Conservation (phyloP, 441 rosid genomes). For the Syzygium syzygioides region DNA sequence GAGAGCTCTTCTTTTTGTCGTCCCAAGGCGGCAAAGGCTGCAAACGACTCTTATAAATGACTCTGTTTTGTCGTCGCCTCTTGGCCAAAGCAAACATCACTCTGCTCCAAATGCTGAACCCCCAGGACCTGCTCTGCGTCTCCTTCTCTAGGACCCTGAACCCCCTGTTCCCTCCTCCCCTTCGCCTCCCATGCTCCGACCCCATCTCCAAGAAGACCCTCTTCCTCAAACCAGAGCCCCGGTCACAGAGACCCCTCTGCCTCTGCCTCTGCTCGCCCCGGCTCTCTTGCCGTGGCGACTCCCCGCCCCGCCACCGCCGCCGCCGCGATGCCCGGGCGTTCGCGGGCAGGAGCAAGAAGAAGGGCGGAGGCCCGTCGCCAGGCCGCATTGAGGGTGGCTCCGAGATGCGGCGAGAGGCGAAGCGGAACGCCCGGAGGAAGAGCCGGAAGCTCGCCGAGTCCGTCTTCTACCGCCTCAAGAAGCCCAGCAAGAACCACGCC, state of each 20-base stretch:
- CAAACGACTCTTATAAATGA: background rate
- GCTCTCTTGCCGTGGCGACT: background rate
- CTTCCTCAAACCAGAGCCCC: background rate
- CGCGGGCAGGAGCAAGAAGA: conserved; percentile 84
- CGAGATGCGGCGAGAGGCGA: conserved; percentile 39
- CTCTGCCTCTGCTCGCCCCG: background rate
- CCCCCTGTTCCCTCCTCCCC: conserved; percentile 27
- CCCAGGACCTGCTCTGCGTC: conserved; percentile 16
- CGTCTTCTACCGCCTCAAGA: conserved; percentile 57
- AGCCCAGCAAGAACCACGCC: conserved; percentile 49
- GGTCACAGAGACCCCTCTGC: background rate
- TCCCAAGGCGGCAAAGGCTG: too few species aligned
- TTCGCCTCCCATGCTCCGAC: background rate
- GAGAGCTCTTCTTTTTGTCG: too few species aligned
- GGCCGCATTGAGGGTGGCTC: conserved; percentile 58
- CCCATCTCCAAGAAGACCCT: background rate
- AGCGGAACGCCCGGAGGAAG: conserved; percentile 36
- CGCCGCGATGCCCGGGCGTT: conserved; percentile 48
- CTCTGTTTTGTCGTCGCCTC: background rate
- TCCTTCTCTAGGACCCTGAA: conserved; percentile 75
- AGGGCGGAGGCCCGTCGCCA: conserved; percentile 43
- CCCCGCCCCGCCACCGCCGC: background rate
- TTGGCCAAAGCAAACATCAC: background rate
- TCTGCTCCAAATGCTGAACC: conserved; percentile 16
- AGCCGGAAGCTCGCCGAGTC: conserved; percentile 46